Percentiles rank a stretch among this genome's conserved stretches.
Conservation (phyloP, 1,284 basidiomycete genomes). For the Pseudozyma sp. region DNA sequence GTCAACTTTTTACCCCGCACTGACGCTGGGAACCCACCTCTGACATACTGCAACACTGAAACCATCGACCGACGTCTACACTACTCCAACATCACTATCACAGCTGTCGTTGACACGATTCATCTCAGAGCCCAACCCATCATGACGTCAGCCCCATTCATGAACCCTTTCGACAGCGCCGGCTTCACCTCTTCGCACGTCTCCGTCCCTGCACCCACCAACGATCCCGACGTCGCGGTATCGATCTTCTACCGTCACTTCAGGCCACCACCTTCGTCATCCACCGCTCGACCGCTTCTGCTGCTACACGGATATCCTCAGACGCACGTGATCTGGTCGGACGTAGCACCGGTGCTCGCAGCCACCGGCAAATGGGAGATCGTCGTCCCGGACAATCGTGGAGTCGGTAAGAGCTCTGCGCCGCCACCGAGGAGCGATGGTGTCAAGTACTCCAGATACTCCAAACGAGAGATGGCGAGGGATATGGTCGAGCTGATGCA, state of each 20-base stretch:
- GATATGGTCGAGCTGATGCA: slow-evolving; percentile 69
- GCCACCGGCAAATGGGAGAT: slow-evolving; percentile 64
- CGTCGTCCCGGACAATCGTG: slow-evolving; percentile 68
- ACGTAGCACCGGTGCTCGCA: slow-evolving; percentile 63
- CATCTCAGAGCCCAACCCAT: too few relatives aligned
- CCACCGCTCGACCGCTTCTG: slow-evolving; percentile 45
- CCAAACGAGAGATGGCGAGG: slow-evolving; percentile 69
- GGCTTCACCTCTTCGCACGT: slow-evolving; percentile 2
- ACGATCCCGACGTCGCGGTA: slow-evolving; percentile 24
- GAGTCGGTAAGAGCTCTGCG: slow-evolving; percentile 50
- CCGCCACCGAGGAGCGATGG: slow-evolving; percentile 47
- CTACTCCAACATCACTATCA: neutral
- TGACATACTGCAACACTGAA: too few relatives aligned
- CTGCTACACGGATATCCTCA: slow-evolving; percentile 70
- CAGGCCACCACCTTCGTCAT: slow-evolving; percentile 1
- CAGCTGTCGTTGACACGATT: too few relatives aligned
- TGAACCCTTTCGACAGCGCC: slow-evolving; percentile 26
- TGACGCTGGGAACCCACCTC: too few relatives aligned
- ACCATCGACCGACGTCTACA: neutral
- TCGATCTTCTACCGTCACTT: slow-evolving; percentile 41
- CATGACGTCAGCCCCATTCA: neutral
- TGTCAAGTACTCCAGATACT: slow-evolving; percentile 53
- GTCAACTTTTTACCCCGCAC: too few relatives aligned
- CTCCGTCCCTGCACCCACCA: slow-evolving; percentile 4
- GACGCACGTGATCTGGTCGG: slow-evolving; percentile 67